Conservation (phyloP, 768 basidiomycete genomes). For the Boletus insuetus region DNA sequence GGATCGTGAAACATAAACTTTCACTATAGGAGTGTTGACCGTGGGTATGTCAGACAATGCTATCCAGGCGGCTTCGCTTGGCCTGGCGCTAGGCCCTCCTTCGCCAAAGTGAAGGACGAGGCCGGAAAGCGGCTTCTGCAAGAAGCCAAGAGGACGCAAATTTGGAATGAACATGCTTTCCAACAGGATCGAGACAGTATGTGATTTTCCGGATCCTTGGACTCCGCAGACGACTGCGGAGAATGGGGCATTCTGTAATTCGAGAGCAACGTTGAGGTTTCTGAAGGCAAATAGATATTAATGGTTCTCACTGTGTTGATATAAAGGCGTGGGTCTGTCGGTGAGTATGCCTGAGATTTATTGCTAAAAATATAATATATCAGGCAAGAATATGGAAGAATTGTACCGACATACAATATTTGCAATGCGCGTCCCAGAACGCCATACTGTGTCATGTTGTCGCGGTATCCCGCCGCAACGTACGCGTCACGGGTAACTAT, state of each 20-base stretch:
- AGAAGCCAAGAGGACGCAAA: constrained; percentile 45
- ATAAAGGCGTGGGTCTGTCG: constrained; percentile 54
- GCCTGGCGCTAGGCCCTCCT: constrained; percentile 53
- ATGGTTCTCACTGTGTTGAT: constrained; percentile 55
- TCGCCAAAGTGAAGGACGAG: constrained; percentile 71
- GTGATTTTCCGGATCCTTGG: constrained; percentile 75
- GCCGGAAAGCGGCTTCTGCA: constrained; percentile 56
- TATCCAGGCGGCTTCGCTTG: constrained; percentile 68
- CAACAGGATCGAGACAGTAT: constrained; percentile 64
- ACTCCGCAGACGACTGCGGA: constrained; percentile 76
- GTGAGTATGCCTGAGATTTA: constrained; percentile 28
- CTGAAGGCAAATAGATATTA: not conserved
- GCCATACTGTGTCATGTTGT: constrained; percentile 54
- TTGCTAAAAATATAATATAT: constrained; percentile 21
- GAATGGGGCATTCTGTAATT: constrained; percentile 62
- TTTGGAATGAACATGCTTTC: constrained; percentile 68
- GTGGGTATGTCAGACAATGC: constrained; percentile 37
- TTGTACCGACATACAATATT: constrained; percentile 39
- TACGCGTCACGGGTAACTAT: constrained; percentile 52
- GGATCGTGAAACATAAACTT: constrained; percentile 59
- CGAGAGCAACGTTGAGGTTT: not conserved
- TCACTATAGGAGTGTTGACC: constrained; percentile 32
- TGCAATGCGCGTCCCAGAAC: constrained; percentile 51
- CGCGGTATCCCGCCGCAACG: constrained; percentile 30
- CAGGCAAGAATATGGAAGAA: not conserved